Evolutionary conservation across 768 basidiomycete genomes (phyloP).

Genomic region (Trametes elegans): DNA sequence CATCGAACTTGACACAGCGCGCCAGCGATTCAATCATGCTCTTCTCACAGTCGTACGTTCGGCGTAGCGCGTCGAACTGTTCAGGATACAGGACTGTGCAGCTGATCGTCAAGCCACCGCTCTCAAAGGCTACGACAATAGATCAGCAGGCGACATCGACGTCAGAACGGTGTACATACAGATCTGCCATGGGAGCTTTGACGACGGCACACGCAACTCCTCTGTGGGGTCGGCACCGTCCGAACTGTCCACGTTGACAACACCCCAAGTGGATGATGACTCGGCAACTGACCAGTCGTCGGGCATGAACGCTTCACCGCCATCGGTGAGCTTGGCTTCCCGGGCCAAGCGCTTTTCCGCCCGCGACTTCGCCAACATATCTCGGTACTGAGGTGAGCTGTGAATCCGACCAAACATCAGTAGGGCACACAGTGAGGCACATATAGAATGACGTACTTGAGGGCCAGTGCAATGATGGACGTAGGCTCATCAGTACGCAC

Average conservation of each 20-base stretch:
- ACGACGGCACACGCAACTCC: slow-evolving; percentile 71
- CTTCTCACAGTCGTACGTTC: slow-evolving; percentile 91
- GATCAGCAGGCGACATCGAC: background rate
- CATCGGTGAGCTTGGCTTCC: slow-evolving; percentile 53
- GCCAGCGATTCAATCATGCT: slow-evolving; percentile 93
- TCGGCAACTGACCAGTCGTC: slow-evolving; percentile 82
- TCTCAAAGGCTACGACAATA: slow-evolving; percentile 70
- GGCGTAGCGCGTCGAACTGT: slow-evolving; percentile 91
- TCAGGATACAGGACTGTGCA: slow-evolving; percentile 95
- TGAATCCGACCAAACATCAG: slow-evolving; percentile 16
- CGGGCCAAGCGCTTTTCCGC: slow-evolving; percentile 71
- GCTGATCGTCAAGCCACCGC: slow-evolving; percentile 85
- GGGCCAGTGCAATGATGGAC: slow-evolving; percentile 92
- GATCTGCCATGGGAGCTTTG: slow-evolving; percentile 79
- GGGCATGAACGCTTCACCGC: slow-evolving; percentile 88
- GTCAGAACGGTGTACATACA: slow-evolving; percentile 44
- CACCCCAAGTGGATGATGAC: slow-evolving; percentile 88
- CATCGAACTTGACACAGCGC: slow-evolving; percentile 94
- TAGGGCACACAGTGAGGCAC: background rate
- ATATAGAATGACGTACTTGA: slow-evolving; percentile 58
- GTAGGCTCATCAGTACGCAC: slow-evolving; percentile 97
- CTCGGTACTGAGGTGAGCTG: slow-evolving; percentile 81
- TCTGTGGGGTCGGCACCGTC: slow-evolving; percentile 72
- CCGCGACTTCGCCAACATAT: slow-evolving; percentile 74
- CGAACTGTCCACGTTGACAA: slow-evolving; percentile 76